Conservation (phyloP, 768 basidiomycete species). For the Mycena sanguinolenta region DNA sequence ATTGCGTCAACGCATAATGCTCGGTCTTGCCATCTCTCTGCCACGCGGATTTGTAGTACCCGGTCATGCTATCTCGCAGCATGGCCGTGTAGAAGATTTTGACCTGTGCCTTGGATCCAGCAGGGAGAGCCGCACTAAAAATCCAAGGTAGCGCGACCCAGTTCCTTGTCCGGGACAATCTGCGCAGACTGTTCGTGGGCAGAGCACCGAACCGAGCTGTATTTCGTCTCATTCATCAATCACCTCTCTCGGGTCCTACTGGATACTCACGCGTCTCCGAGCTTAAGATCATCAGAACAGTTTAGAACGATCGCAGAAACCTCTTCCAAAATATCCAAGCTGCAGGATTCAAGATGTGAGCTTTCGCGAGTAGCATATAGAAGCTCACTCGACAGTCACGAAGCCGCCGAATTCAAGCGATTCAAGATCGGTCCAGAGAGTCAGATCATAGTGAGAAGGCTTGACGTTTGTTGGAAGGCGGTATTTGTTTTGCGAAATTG, state of each 20-base stretch:
- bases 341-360: conserved; percentile 41
- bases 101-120: conserved; percentile 78
- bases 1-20: conserved; percentile 89
- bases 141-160: conserved; percentile 74
- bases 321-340: conserved; percentile 72
- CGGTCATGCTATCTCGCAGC: conserved; percentile 81
- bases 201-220: conserved; percentile 59
- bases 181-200: conserved; percentile 61
- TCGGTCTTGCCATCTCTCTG: conserved; percentile 74
- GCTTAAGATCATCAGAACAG: conserved; percentile 63
- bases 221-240: not conserved
- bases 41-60: conserved; percentile 83
- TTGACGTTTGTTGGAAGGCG: conserved; percentile 78
- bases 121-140: conserved; percentile 70
- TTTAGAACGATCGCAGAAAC: conserved; percentile 78
- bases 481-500: conserved; percentile 50
- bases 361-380: not conserved
- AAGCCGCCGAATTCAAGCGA: conserved; percentile 80
- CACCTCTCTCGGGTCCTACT: not conserved
- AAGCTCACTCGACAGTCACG: conserved; percentile 74
- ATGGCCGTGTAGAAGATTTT: conserved; percentile 75
- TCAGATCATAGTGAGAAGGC: conserved; percentile 83
- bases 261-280: conserved; percentile 58
- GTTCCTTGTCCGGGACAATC: conserved; percentile 64
- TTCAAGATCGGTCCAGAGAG: conserved; percentile 86